A percentile compares a stretch with the other conserved stretches of the same genome.
phyloP scores from a whole-genome alignment of 306 rosid genomes.

The Astragalus membranaceus region DNA sequence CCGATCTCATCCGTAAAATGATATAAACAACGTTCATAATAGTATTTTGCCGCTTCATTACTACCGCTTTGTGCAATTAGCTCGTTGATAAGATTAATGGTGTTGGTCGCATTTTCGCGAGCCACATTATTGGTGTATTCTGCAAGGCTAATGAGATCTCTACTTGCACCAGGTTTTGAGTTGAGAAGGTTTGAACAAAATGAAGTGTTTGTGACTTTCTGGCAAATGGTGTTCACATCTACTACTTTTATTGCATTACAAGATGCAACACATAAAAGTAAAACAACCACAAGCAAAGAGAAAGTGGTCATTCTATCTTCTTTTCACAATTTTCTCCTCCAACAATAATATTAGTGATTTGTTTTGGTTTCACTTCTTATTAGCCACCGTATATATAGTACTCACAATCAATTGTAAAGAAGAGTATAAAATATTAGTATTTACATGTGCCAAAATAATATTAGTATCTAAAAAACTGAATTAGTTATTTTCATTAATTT shows the following conservation, averaged over 20 bases:
- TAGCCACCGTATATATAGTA: not conserved
- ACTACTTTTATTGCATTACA: not conserved
- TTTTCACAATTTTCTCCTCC: not conserved
- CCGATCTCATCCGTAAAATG: too few species aligned
- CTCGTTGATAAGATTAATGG: too few species aligned
- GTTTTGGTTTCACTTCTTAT: not conserved
- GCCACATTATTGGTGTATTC: too few species aligned
- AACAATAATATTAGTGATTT: not conserved
- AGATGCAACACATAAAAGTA: not conserved
- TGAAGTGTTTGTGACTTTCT: not conserved
- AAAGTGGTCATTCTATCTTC: not conserved
- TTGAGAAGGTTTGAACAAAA: not conserved
- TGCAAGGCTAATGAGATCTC: not conserved
- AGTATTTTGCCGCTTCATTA: too few species aligned
- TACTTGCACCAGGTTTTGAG: not conserved
- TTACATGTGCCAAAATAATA: too few species aligned
- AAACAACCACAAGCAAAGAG: not conserved
- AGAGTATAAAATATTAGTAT: not conserved
- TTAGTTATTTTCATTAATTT: too few species aligned
- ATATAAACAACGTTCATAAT: too few species aligned
- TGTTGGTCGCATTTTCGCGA: too few species aligned
- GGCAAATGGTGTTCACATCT: not conserved
- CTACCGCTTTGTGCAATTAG: too few species aligned
- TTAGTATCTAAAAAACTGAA: too few species aligned
- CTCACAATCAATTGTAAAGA: not conserved